Base-by-base conservation (phyloP, 495 filamentous ascomycete species). In the Polyplosphaeria fusca region DNA sequence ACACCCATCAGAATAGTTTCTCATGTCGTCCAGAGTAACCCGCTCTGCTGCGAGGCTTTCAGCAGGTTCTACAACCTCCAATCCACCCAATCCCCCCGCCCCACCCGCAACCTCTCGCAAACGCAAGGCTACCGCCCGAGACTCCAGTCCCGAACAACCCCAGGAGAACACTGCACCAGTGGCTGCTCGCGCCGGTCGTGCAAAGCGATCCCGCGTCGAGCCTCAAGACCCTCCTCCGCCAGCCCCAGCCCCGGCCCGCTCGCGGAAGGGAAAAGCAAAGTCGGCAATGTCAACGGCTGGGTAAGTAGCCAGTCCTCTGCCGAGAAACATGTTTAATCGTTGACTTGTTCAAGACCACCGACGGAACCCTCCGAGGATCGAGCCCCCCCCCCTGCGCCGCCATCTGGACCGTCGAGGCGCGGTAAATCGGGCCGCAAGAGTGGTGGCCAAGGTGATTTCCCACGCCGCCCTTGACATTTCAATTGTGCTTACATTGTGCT, bases 201-300 rank as follows among this genome's bases (percentile, higher is more conserved):
- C 54, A 24, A 72, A 69, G 64, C 62, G 62, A 32, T 41, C 62
- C 28, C 44, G 57, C 52, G 56, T 50, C 45, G 58, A 58, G 35
- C 32, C 53, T 14, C 50, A 42, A 27, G 61, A 58, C 32, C 48
- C 59, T 38, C 26, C 47, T 14, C 37, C 42, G 24, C 55, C 59
- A 40, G 52, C 65, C 22, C 47, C 57, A 23, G 20, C 51, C 16
- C 42, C 61, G 27, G 27, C 52, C 41, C 58, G 56, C 35, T 50
- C 58, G 47, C 56, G 61, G 71, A 79, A 81, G 73, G 74, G 80
- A 68, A 84, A 86, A 73, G 74, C 78, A 68, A 68, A 82, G 47
- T 74, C 78, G 73, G 79, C 77, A 67, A 93, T 92, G 91, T 90
- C 90, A 73, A 88, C 85, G 76, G 82, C 86, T 69, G 84, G 82